These are phyloP conservation scores for Nidula microcarpa DNA, from an alignment of 768 basidiomycete genomes.

Conservation along the genomic window DNA sequence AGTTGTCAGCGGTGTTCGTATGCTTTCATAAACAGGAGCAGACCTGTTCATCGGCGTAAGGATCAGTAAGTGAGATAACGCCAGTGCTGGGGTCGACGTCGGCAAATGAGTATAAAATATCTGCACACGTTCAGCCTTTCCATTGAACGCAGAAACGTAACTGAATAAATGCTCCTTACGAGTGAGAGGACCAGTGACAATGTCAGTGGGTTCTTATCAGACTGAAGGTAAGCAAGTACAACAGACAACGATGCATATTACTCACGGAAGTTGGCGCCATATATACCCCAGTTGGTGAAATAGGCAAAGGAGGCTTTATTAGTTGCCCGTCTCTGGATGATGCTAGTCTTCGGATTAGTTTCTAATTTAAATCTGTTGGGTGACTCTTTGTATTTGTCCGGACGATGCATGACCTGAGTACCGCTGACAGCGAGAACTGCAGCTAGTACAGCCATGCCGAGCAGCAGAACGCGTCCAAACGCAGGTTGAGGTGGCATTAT, in stretches of 20 bases:
- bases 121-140: conserved; percentile 16
- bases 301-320: conserved; percentile 44
- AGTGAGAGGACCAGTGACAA: conserved; percentile 56
- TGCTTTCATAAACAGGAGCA: background rate
- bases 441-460: conserved; percentile 16
- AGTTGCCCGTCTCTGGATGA: conserved; percentile 35
- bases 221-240: conserved; percentile 2
- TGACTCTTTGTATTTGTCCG: conserved; percentile 39
- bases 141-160: background rate
- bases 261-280: conserved; percentile 61
- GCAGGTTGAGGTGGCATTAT: background rate
- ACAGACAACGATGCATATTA: conserved; percentile 1
- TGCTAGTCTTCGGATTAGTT: conserved; percentile 29
- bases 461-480: conserved; percentile 19
- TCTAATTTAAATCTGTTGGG: conserved; percentile 28
- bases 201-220: conserved; percentile 58
- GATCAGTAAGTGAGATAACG: conserved; percentile 61
- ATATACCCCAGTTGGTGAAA: conserved; percentile 67
- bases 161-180: conserved; percentile 31
- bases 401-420: conserved; percentile 54
- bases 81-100: conserved; percentile 65
- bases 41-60: conserved; percentile 72
- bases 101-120: conserved; percentile 77
- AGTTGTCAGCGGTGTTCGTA: background rate
- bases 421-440: conserved; percentile 22